phyloP scores from a whole-genome alignment of 331 rosid genomes.

The Arachis monticola region DNA sequence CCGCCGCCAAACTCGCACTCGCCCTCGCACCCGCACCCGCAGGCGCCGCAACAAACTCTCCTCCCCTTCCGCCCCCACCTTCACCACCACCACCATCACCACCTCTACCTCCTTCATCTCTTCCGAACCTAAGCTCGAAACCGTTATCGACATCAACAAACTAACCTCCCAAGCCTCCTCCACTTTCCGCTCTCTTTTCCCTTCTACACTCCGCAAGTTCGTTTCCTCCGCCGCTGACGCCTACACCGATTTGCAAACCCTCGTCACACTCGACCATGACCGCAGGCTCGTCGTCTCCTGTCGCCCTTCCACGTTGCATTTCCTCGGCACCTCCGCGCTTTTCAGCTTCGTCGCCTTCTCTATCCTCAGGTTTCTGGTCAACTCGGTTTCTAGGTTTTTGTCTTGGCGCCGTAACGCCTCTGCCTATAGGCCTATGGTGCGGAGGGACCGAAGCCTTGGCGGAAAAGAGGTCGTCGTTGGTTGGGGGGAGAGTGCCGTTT shows the following conservation, averaged over 20 bases:
- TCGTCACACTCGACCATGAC: slow-evolving; percentile 54
- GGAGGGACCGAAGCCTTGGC: slow-evolving; percentile 93
- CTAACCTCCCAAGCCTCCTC: slow-evolving; percentile 37
- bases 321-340: slow-evolving; percentile 54
- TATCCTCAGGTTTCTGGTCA: slow-evolving; percentile 46
- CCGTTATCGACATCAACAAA: slow-evolving; percentile 65
- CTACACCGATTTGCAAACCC: slow-evolving; percentile 63
- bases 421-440: slow-evolving; percentile 47
- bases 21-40: slow-evolving; percentile 47
- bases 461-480: slow-evolving; percentile 86
- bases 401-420: slow-evolving; percentile 39
- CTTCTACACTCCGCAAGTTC: slow-evolving; percentile 45
- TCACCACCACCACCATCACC: slow-evolving; percentile 40
- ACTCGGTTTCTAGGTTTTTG: slow-evolving; percentile 44
- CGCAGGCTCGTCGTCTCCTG: slow-evolving; percentile 63
- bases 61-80: slow-evolving; percentile 14
- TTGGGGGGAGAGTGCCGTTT: slow-evolving; percentile 23
- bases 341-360: slow-evolving; percentile 44
- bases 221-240: slow-evolving; percentile 60
- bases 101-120: slow-evolving; percentile 39
- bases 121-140: slow-evolving; percentile 52
- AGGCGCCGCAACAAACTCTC: slow-evolving; percentile 44
- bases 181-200: slow-evolving; percentile 40
- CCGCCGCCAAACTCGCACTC: slow-evolving; percentile 22
- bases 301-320: slow-evolving; percentile 73